Evolutionary conservation across 2,329 filamentous ascomycete species (phyloP).

Genomic region (Exophiala aquamarina): DNA sequence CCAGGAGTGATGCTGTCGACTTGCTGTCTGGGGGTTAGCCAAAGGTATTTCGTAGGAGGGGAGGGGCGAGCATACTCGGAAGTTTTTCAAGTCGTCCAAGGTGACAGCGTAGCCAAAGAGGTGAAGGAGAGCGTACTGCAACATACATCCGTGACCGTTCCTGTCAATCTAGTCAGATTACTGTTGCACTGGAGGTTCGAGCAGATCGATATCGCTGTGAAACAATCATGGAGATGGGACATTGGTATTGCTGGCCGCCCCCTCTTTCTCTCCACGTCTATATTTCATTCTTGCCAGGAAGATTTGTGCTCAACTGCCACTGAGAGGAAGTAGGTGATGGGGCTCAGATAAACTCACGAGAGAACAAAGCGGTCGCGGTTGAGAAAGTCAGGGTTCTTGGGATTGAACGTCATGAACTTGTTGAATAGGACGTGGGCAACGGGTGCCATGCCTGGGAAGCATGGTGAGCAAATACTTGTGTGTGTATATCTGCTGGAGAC

Average conservation of each 20-base stretch:
- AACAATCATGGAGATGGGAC: too few relatives aligned
- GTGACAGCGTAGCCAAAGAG: constrained; percentile 86
- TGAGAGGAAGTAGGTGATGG: too few relatives aligned
- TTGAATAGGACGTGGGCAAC: constrained; percentile 96
- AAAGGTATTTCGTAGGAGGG: constrained; percentile 49
- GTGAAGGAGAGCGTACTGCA: constrained; percentile 97
- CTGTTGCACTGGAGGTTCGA: too few relatives aligned
- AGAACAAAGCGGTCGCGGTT: constrained; percentile 99
- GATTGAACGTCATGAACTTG: constrained; percentile 99
- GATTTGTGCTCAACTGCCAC: too few relatives aligned
- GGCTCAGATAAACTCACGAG: constrained; percentile 68
- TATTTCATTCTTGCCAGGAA: too few relatives aligned
- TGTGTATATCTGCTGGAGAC: not conserved
- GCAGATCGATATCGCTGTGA: too few relatives aligned
- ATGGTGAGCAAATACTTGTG: not conserved
- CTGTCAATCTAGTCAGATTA: constrained; percentile 48
- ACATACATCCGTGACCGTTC: constrained; percentile 99
- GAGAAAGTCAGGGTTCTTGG: constrained; percentile 95
- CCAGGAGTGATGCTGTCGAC: constrained; percentile 83
- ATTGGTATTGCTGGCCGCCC: too few relatives aligned
- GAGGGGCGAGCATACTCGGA: constrained; percentile 70
- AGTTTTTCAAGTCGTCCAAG: constrained; percentile 90
- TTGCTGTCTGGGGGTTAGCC: constrained; percentile 49
- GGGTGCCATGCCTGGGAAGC: constrained; percentile 71
- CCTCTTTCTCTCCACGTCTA: too few relatives aligned